phyloP scores from a whole-genome alignment of 495 filamentous ascomycete species.

The Lasiosphaeriaceae sp. region DNA sequence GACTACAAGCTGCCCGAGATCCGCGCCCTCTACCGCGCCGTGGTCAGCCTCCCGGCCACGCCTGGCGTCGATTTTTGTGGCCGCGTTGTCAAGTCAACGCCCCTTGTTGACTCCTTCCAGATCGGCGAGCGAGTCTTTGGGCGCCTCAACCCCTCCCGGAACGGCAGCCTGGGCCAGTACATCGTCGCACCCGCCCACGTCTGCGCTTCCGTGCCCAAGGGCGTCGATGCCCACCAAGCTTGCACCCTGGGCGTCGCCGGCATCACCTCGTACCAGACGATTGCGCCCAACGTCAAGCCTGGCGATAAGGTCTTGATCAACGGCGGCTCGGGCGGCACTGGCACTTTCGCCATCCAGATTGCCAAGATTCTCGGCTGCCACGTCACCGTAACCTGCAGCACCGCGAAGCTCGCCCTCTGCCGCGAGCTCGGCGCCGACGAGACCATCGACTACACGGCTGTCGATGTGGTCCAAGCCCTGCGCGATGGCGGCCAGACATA shows the following conservation, averaged over 20 bases:
- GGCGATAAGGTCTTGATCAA: constrained; percentile 64
- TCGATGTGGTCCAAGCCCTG: constrained; percentile 46
- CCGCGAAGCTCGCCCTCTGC: constrained; percentile 54
- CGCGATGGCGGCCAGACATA: constrained; percentile 49
- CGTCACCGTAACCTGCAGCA: constrained; percentile 59
- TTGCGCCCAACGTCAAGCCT: constrained; percentile 49
- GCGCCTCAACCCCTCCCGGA: constrained; percentile 30
- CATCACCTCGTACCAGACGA: constrained; percentile 55
- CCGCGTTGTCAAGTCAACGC: constrained; percentile 44
- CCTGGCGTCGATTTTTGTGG: constrained; percentile 65
- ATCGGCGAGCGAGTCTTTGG: constrained; percentile 59
- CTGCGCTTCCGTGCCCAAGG: constrained; percentile 44
- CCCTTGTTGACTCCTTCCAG: constrained; percentile 30
- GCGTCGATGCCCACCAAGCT: constrained; percentile 44
- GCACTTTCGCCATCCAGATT: constrained; percentile 61
- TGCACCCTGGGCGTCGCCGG: constrained; percentile 54
- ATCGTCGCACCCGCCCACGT: constrained; percentile 24
- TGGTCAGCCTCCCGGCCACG: constrained; percentile 44
- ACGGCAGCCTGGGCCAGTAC: constrained; percentile 57
- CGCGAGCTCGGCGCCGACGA: constrained; percentile 61
- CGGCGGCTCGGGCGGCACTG: constrained; percentile 61
- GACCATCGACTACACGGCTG: constrained; percentile 63
- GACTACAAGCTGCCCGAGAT: constrained; percentile 68
- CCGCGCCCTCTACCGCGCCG: constrained; percentile 34
- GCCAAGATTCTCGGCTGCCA: constrained; percentile 62